These are phyloP conservation scores for Blastobotrys ciferrii DNA, from an alignment of 1,139 yeast genomes.

Conservation along the genomic window DNA sequence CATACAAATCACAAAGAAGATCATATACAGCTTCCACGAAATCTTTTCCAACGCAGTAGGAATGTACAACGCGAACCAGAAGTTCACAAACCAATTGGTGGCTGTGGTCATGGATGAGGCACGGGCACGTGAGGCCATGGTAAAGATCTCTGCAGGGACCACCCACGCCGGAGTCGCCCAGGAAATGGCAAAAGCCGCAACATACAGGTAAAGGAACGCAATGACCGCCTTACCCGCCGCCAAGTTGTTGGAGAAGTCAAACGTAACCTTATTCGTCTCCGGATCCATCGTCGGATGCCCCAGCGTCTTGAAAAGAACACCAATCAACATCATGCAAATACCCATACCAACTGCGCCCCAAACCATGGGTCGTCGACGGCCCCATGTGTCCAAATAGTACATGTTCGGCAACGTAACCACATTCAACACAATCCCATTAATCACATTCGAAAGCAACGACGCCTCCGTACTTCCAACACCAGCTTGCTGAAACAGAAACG, in stretches of 20 bases:
- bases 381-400: conserved; percentile 24
- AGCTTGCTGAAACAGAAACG: conserved; percentile 71
- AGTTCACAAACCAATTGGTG: conserved; percentile 78
- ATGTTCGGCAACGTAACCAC: conserved; percentile 23
- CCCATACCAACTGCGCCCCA: conserved; percentile 64
- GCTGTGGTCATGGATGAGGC: conserved; percentile 75
- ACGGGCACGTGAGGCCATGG: conserved; percentile 73
- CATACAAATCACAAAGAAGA: conserved; percentile 20
- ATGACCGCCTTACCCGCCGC: conserved; percentile 74
- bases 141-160: conserved; percentile 74
- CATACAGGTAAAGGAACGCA: conserved; percentile 71
- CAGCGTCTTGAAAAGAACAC: conserved; percentile 44
- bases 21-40: conserved; percentile 24
- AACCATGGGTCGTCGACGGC: conserved; percentile 60
- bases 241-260: conserved; percentile 19
- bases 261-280: conserved; percentile 27
- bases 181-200: conserved; percentile 77
- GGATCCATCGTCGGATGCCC: conserved; percentile 46
- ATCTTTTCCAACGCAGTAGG: conserved; percentile 24
- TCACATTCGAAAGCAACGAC: conserved; percentile 60
- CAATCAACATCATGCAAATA: conserved; percentile 59
- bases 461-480: conserved; percentile 60
- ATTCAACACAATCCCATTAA: conserved; percentile 40
- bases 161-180: conserved; percentile 88
- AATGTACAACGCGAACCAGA: conserved; percentile 37